Base-by-base conservation (phyloP, 2,329 filamentous ascomycete genomes). In the Fusarium chuoi region DNA sequence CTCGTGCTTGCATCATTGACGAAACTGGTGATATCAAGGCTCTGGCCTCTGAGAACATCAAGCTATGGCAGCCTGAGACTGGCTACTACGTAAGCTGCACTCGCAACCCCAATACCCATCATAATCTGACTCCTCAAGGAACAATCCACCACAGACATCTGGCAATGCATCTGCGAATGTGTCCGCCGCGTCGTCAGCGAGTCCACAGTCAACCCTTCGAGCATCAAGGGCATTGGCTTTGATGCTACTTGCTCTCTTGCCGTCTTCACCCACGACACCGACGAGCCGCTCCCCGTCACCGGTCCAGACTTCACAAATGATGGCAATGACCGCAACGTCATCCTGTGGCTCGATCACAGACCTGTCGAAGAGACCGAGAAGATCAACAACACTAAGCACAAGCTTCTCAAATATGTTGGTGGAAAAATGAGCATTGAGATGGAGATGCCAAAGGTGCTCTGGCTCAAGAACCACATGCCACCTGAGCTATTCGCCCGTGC, bases 361-460 rank as follows among this genome's bases (percentile, higher is more conserved):
- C 94, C 96, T 2, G 90, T 96, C 20, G 90, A 94, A 69, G 96
- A 99, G 87, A 97, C 96, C 1, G 92, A 94, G 72, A 93, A 94
- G 84, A 97, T 99, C 85, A 99, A 99, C 82, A 90, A 91, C 62
- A 98, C 96, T 6, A 89, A 92, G 60, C 96, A 99, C 86, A 96
- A 97, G 82, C 87, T 99, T 61, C 90, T 99, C 67, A 93, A 95
- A 79, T 99, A 99, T 81, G 96, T 99, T 24, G 96, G 96, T 77
- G 96, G 96, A 73, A 96, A 93, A 82, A 99, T 99, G 96, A 98
- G 94, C 81, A 96, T 98, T 75, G 96, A 99, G 87, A 99, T 99
- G 96, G 96, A 99, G 83, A 97, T 99, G 63, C 96, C 96, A 73
- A 99, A 99, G 85, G 94, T 98, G 3, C 88, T 98, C 65, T 99